Evolutionary conservation across 345 rosid species (phyloP), one percentile per base, ranked within the genome.

Genomic region (Geranium brycei): DNA sequence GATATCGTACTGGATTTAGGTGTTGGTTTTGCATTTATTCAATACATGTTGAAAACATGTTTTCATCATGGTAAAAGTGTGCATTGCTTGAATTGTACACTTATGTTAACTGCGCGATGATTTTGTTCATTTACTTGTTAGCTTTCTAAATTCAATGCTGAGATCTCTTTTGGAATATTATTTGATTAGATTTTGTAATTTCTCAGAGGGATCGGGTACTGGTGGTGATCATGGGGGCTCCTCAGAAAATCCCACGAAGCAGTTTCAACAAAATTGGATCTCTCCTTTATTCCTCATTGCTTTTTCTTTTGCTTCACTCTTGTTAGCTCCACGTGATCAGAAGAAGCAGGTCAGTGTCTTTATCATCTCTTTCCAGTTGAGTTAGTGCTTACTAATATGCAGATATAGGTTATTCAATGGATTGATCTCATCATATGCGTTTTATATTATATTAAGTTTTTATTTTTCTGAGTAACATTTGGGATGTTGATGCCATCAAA

Each of bases 281-380:
- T 17, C 64, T 63, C 67, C 69, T 66, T 58, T 72, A 15, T 56
- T 79, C 61, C 18, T 79, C 57, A 4, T 71, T 61, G 72, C 66
- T 19, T 28, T 79, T 55, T 13, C 73, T 6, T 68, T 47, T 8
- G 15, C 41, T 60, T 57, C 66, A n/a, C 13, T 58, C 4, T 7
- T 72, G 17, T 53, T 67, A 8, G 59, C 61, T 55, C 62, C 73
- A 30, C 47, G 31, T 1, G 79, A 65, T 59, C 73, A 71, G 69
- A 62, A 71, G 69, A 62, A 70, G 71, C 73, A 78, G 85, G 79
- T 79, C 41, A 60, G 74, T 23, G 38, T 64, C 35, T 65, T 2
- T 31, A 17, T 51, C 47, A 41, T 51, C 60, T 64, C 13, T 47
- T 13, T 13, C 53, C 12, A 35, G 10, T 47, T 47, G 53, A 47